phyloP scores from a whole-genome alignment of 129 eudicot species.

The Arctium lappa region DNA sequence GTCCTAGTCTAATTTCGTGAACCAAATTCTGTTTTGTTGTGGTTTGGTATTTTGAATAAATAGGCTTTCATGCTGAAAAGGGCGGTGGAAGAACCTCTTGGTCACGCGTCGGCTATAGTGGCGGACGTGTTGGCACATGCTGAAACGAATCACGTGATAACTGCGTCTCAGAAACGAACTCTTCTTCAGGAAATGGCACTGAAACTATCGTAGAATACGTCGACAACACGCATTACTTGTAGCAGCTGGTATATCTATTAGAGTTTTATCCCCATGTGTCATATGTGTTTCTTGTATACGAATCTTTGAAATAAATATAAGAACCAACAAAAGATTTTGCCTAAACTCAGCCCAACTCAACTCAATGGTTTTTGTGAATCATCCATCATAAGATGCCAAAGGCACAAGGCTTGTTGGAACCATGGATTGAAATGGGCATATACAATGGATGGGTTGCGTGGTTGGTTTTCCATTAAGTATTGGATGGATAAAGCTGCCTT shows the following conservation, averaged over 20 bases:
- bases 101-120: slow-evolving; percentile 93
- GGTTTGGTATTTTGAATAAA: not conserved
- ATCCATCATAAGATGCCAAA: not conserved
- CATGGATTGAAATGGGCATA: not conserved
- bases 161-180: slow-evolving; percentile 77
- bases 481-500: no score
- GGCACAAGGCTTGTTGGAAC: not conserved
- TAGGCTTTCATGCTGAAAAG: slow-evolving; percentile 96
- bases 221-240: not conserved
- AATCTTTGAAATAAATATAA: slow-evolving; percentile 10
- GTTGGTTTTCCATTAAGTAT: no score
- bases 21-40: not conserved
- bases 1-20: not conserved
- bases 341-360: not conserved
- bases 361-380: not conserved
- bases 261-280: not conserved
- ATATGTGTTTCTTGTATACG: slow-evolving; percentile 20
- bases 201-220: slow-evolving; percentile 47
- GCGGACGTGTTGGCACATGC: slow-evolving; percentile 95
- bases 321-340: slow-evolving; percentile 19
- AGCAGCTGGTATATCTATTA: slow-evolving; percentile 17
- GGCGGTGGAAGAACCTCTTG: slow-evolving; percentile 90
- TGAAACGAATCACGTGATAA: slow-evolving; percentile 77
- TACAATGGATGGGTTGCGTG: no score
- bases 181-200: slow-evolving; percentile 98